phyloP scores from a whole-genome alignment of 2,329 filamentous ascomycete genomes.

The Ilyonectria destructans region DNA sequence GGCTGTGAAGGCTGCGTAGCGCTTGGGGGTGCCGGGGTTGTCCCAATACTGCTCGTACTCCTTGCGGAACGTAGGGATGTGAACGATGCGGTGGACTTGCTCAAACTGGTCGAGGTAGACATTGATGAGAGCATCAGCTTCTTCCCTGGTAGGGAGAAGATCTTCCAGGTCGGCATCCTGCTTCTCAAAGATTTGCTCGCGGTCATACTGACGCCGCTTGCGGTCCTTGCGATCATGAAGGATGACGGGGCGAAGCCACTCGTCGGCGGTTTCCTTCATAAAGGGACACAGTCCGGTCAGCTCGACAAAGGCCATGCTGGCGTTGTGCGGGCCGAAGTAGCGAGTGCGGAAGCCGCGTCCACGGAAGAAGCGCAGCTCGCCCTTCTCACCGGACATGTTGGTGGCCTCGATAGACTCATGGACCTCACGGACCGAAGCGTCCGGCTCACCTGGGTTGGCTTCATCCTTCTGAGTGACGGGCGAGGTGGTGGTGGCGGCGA shows the following conservation, averaged over 20 bases:
- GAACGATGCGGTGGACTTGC: slow-evolving; percentile 71
- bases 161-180: slow-evolving; percentile 67
- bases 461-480: slow-evolving; percentile 65
- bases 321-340: slow-evolving; percentile 74
- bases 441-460: slow-evolving; percentile 51
- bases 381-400: slow-evolving; percentile 62
- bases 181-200: slow-evolving; percentile 65
- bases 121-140: slow-evolving; percentile 65
- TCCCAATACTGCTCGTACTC: slow-evolving; percentile 72
- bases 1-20: slow-evolving; percentile 70
- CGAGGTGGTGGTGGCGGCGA: slow-evolving; percentile 62
- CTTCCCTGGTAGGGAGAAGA: slow-evolving; percentile 64
- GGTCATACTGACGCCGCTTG: slow-evolving; percentile 67
- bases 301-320: slow-evolving; percentile 74
- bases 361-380: slow-evolving; percentile 72
- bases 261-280: slow-evolving; percentile 75
- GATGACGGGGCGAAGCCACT: slow-evolving; percentile 73
- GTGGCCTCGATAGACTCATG: slow-evolving; percentile 60
- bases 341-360: slow-evolving; percentile 74
- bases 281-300: slow-evolving; percentile 72
- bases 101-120: slow-evolving; percentile 71
- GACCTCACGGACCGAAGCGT: slow-evolving; percentile 55
- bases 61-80: slow-evolving; percentile 72
- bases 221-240: slow-evolving; percentile 71
- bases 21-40: slow-evolving; percentile 57